These are phyloP conservation scores for Brassica napus DNA, from an alignment of 345 rosid species.

Conservation along the genomic window Da-Ae NC_063445.1:55797501-55798000, in stretches of 20 bases:
- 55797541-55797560: slow-evolving; percentile 70
- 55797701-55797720: slow-evolving; percentile 7
- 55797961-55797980: slow-evolving; percentile 77
- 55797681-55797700: neutral
- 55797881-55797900: slow-evolving; percentile 70
- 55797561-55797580: slow-evolving; percentile 64
- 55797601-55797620: slow-evolving; percentile 70
- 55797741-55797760: neutral
- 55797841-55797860: neutral
- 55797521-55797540: slow-evolving; percentile 90
- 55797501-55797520: slow-evolving; percentile 59
- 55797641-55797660: slow-evolving; percentile 60
- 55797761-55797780: no score
- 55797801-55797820: neutral
- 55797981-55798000: slow-evolving; percentile 45
- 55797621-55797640: slow-evolving; percentile 72
- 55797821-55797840: no score
- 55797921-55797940: slow-evolving; percentile 74
- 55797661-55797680: neutral
- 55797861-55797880: slow-evolving; percentile 38
- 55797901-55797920: slow-evolving; percentile 73
- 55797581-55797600: slow-evolving; percentile 68
- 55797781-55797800: neutral
- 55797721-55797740: neutral
- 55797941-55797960: slow-evolving; percentile 92